These are phyloP conservation scores for Tephrocybe sp. DNA, from an alignment of 768 basidiomycete species.

Conservation along the genomic window DNA sequence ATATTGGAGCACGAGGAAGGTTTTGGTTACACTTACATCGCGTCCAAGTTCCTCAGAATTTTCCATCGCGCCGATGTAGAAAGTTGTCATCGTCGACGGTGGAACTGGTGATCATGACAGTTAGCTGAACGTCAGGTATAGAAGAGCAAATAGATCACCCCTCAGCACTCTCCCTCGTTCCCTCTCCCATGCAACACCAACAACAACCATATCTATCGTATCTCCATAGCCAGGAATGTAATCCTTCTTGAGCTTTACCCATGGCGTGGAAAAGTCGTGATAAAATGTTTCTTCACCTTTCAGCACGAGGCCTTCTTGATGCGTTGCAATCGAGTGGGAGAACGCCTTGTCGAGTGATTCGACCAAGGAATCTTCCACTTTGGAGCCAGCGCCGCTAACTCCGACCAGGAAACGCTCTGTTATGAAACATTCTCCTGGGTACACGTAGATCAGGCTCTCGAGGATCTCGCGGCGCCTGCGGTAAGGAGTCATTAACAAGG, in stretches of 20 bases:
- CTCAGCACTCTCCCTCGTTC: conserved; percentile 72
- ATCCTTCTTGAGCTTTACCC: conserved; percentile 90
- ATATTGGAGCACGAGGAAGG: neutral
- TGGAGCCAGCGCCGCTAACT: conserved; percentile 19
- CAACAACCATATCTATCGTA: conserved; percentile 69
- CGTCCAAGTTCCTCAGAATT: conserved; percentile 40
- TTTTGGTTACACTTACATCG: conserved; percentile 30
- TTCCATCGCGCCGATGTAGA: conserved; percentile 69
- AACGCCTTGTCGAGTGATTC: conserved; percentile 30
- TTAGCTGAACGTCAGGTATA: neutral
- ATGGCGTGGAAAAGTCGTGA: conserved; percentile 59
- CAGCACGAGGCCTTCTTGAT: conserved; percentile 72
- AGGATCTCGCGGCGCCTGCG: conserved; percentile 55
- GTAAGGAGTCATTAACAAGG: conserved; percentile 57
- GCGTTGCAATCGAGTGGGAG: conserved; percentile 44
- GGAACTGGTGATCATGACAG: conserved; percentile 45
- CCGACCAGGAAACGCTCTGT: conserved; percentile 53
- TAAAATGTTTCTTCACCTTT: conserved; percentile 73
- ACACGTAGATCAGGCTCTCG: conserved; percentile 48
- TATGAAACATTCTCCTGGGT: conserved; percentile 64
- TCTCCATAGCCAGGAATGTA: conserved; percentile 88
- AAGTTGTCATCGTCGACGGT: conserved; percentile 70
- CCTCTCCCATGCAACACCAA: conserved; percentile 81
- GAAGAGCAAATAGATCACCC: conserved; percentile 48
- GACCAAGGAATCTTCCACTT: neutral